Percentiles rank a stretch among this genome's conserved stretches.
Conservation (phyloP, 1,284 basidiomycete species). For the Microstroma glucosiphilum region DNA sequence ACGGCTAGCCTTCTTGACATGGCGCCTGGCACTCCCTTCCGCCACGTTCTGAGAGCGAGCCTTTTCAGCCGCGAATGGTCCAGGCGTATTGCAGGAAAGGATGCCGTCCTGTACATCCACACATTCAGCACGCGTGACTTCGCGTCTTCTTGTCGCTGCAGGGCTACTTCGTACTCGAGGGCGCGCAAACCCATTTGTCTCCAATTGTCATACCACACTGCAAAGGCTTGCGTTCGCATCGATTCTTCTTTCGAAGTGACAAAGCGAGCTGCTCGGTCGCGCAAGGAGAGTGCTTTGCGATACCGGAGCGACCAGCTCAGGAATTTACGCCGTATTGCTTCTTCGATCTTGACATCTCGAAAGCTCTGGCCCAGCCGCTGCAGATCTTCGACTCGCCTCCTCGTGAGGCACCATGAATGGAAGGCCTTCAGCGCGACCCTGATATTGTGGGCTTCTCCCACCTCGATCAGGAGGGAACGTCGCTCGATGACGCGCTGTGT, state of each 20-base stretch:
- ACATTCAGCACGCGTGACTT: background rate
- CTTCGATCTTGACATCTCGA: background rate
- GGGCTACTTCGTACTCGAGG: background rate
- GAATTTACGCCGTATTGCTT: background rate
- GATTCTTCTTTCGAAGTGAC: background rate
- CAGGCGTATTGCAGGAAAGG: background rate
- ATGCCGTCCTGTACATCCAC: background rate
- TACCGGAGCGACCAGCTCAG: background rate
- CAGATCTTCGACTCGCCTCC: background rate
- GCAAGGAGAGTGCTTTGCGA: background rate
- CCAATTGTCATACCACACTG: background rate
- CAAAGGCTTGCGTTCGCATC: background rate
- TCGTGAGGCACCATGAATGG: background rate
- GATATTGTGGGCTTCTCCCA: background rate
- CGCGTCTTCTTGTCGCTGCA: background rate
- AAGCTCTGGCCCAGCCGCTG: background rate
- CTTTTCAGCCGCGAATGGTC: background rate
- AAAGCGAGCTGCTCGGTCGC: background rate
- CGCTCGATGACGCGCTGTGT: conserved; percentile 1
- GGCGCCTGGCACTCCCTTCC: background rate
- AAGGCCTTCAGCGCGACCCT: background rate
- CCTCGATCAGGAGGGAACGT: background rate
- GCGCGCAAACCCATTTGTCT: background rate
- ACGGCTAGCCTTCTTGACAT: background rate
- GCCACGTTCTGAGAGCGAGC: background rate